Conservation (phyloP, 345 rosid genomes). For the Eucalyptus caleyi region DNA sequence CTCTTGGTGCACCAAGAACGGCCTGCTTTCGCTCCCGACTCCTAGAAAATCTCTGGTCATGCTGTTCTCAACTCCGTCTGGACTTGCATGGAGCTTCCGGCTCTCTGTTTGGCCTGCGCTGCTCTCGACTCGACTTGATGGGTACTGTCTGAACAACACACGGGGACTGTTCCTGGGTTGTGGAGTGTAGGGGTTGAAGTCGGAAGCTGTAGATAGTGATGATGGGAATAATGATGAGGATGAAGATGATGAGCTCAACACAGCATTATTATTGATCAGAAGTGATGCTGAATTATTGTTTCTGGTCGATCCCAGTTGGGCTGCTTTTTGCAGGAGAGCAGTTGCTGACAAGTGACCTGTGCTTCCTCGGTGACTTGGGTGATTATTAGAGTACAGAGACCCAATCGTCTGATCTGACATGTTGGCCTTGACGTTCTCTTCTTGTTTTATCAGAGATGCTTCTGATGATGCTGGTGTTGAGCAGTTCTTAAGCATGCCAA, state of each 20-base stretch:
- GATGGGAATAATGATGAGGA: neutral
- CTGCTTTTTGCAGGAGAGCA: conserved; percentile 77
- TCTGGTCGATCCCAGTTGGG: conserved; percentile 78
- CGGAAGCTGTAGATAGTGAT: neutral
- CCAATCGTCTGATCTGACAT: neutral
- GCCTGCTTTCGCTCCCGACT: conserved; percentile 25
- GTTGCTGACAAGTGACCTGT: conserved; percentile 66
- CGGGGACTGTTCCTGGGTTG: neutral
- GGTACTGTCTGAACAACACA: neutral
- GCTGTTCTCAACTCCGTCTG: neutral
- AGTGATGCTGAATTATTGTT: conserved; percentile 11
- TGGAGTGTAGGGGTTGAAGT: neutral
- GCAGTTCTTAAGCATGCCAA: neutral
- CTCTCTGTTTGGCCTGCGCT: neutral
- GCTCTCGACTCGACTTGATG: neutral
- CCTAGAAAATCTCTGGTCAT: conserved; percentile 70
- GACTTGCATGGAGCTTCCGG: neutral
- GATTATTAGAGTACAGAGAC: neutral
- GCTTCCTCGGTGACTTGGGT: neutral
- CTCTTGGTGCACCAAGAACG: conserved; percentile 24
- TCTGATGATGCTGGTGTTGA: neutral
- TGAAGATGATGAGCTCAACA: conserved; percentile 1
- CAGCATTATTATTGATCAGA: neutral
- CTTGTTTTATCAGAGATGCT: neutral
- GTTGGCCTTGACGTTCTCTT: neutral